These are phyloP conservation scores for Cladochytrium replicatum DNA, from an alignment of 192 early-diverging fungal genomes.

Conservation along the genomic window DNA sequence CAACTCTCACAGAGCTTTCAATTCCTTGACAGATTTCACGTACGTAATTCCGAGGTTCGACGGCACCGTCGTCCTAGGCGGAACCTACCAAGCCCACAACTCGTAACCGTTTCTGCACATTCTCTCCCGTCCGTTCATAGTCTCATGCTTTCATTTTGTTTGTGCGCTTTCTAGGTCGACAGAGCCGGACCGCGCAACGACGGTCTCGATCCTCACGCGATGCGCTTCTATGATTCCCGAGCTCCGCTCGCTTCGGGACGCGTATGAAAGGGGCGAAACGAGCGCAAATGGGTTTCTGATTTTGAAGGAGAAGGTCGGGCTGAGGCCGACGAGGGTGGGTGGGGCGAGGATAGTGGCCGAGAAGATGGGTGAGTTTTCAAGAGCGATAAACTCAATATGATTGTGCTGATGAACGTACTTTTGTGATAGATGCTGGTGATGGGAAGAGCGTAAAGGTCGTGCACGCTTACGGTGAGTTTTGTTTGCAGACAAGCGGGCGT, in stretches of 20 bases:
- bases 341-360: constrained; percentile 17
- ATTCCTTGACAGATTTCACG: constrained; percentile 31
- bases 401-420: constrained; percentile 15
- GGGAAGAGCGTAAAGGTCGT: constrained; percentile 1
- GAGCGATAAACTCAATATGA: constrained; percentile 10
- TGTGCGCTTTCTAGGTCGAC: constrained; percentile 7
- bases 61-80: constrained; percentile 67
- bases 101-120: constrained; percentile 6
- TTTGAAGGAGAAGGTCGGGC: constrained; percentile 26
- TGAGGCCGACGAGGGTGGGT: constrained; percentile 33
- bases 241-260: constrained; percentile 26
- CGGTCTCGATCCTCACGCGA: constrained; percentile 27
- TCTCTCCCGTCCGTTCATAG: background rate
- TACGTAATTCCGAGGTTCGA: constrained; percentile 81
- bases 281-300: constrained; percentile 26
- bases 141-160: constrained; percentile 1
- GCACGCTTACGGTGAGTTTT: background rate
- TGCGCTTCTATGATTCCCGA: constrained; percentile 36
- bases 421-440: constrained; percentile 11
- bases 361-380: constrained; percentile 5
- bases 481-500: constrained; percentile 10
- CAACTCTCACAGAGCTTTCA: constrained; percentile 1
- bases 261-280: too few species aligned
- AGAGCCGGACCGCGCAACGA: constrained; percentile 17
- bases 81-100: constrained; percentile 44